Evolutionary conservation across 805 yeast species (phyloP), one percentile per base, ranked within the genome.

Genomic region (Yarrowia osloensis): DNA sequence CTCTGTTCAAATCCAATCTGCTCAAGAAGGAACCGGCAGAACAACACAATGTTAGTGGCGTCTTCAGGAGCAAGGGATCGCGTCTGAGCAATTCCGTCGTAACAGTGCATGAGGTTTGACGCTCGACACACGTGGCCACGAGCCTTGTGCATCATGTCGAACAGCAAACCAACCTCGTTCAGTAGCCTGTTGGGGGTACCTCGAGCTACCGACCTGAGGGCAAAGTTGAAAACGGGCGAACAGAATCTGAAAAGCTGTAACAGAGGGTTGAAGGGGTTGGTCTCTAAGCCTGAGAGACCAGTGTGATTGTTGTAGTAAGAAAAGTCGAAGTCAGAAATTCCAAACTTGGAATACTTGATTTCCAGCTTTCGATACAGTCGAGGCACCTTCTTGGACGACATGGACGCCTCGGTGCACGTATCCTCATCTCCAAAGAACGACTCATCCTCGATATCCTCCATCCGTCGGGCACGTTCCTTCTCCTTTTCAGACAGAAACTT

Each of bases 291-390:
- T 1, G 98, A 85, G 67, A 81, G 88, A 1, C 73, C 69, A 0
- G 98, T 89, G 31, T 37, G 54, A 44, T 81, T 81, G 74, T 94
- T 94, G 79, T 89, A 94, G 72, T 87, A 88, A 66, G 85, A 87
- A 75, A 95, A 94, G 78, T 94, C 97, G 77, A 95, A 95, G 76
- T 92, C 97, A 71, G 89, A 91, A 33, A 95, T 92, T 29, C 99
- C 99, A 76, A 91, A 94, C 72, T 85, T 88, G 67, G 96, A 89
- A 76, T 93, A 94, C 47, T 88, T 84, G 66, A 94, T 90, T 68
- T 88, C 89, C 54, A 91, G 80, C 71, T 87, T 85, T 46, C 86
- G 80, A 78, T 88, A 94, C 39, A 93, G 89, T 65, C 88, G 87
- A 0, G 97, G 97, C 0, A 86, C 81, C 39, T 77, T 74, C 72